A percentile compares a stretch with the other conserved stretches of the same genome.
These are phyloP conservation scores for Carex arenaria DNA, from an alignment of 202 grass and related monocot genomes.

Conservation along the genomic window DNA sequence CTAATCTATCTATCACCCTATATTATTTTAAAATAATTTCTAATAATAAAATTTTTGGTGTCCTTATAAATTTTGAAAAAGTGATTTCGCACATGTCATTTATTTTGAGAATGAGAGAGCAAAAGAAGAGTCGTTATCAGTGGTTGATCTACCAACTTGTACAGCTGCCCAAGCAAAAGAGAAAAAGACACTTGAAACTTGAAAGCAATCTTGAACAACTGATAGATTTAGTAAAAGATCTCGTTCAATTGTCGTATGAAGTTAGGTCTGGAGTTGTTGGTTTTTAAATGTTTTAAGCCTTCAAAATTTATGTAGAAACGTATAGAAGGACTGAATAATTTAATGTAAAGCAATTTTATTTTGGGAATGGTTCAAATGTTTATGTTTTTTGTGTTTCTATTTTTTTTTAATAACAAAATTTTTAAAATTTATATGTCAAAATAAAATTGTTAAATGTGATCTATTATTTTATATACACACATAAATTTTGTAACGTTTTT, in stretches of 20 bases:
- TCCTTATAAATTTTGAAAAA: not conserved
- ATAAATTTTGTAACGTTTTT: no score
- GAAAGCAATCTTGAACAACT: slow-evolving; percentile 26
- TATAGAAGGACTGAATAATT: no score
- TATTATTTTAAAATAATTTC: not conserved
- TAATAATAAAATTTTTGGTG: not conserved
- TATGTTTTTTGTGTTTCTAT: no score
- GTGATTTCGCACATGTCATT: not conserved
- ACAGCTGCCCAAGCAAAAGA: slow-evolving; percentile 13
- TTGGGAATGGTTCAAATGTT: no score
- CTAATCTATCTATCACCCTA: no score
- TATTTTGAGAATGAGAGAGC: not conserved
- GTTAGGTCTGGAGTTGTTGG: slow-evolving; percentile 21
- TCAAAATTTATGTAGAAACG: not conserved
- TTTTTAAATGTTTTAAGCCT: not conserved
- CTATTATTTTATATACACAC: no score
- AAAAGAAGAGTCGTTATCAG: slow-evolving; percentile 1
- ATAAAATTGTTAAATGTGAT: no score
- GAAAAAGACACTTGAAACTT: slow-evolving; percentile 10
- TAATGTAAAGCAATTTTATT: no score
- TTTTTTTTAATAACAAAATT: no score
- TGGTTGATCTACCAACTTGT: slow-evolving; percentile 30
- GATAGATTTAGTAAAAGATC: not conserved
- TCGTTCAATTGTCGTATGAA: not conserved
- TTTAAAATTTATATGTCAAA: no score